phyloP scores from a whole-genome alignment of 2,329 filamentous ascomycete genomes.

The Ophiobolus disseminans region DNA sequence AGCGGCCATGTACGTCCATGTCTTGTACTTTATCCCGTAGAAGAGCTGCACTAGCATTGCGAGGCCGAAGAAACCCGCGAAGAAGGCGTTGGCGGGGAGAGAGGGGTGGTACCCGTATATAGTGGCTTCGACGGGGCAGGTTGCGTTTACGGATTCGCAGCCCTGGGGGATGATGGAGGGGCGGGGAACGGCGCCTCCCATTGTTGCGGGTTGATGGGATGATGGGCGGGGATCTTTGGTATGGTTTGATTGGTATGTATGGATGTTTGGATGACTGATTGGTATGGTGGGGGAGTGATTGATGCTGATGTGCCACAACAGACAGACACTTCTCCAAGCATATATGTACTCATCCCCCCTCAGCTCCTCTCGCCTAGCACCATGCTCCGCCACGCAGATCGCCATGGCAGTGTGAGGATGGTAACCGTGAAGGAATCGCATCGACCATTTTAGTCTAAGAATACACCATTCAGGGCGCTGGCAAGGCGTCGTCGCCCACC shows the following conservation, averaged over 20 bases:
- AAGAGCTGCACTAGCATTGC: constrained; percentile 57
- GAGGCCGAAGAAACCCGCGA: constrained; percentile 58
- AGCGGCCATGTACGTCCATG: constrained; percentile 61
- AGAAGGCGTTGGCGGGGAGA: constrained; percentile 59
- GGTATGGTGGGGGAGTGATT: not conserved
- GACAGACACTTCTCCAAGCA: not conserved
- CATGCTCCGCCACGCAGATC: constrained; percentile 4
- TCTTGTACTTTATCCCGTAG: constrained; percentile 58
- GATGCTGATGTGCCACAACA: not conserved
- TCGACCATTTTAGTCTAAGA: not conserved
- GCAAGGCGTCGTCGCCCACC: not conserved
- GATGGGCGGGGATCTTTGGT: not conserved
- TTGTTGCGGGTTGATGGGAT: not conserved
- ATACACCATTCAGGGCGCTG: not conserved
- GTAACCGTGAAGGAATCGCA: not conserved
- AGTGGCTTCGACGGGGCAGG: constrained; percentile 55
- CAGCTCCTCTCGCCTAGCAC: not conserved
- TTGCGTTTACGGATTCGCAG: constrained; percentile 20
- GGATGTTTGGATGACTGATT: too few species aligned
- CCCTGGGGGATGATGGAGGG: constrained; percentile 14
- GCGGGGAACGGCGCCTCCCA: constrained; percentile 14
- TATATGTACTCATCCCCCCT: not conserved
- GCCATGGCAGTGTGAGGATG: too few species aligned
- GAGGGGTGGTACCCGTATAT: constrained; percentile 62
- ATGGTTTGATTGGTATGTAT: not conserved